Conservation (phyloP, 2,329 filamentous ascomycete genomes). For the Colletotrichum orbiculare region DNA sequence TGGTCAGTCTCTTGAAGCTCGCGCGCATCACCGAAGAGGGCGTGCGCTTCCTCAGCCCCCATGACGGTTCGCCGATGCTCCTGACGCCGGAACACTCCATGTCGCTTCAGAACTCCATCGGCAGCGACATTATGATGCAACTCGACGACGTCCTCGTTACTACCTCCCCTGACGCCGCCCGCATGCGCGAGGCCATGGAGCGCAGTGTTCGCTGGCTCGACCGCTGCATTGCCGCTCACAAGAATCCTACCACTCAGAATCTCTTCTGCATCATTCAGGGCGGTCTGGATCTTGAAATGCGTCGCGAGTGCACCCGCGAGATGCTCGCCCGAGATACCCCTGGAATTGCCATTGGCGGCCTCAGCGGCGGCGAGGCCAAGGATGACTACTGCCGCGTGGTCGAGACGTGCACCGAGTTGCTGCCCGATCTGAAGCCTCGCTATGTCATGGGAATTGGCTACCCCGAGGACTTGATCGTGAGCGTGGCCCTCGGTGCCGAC, state of each 20-base stretch:
- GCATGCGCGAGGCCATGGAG: slow-evolving; percentile 96
- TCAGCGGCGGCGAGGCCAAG: slow-evolving; percentile 96
- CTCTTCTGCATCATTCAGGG: slow-evolving; percentile 99
- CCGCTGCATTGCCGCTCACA: slow-evolving; percentile 90
- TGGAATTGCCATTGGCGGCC: slow-evolving; percentile 93
- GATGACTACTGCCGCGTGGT: slow-evolving; percentile 92
- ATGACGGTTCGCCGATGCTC: slow-evolving; percentile 95
- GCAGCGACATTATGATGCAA: slow-evolving; percentile 99
- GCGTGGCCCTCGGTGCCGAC: slow-evolving; percentile 92
- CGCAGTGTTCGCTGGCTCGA: slow-evolving; percentile 96
- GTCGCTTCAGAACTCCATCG: slow-evolving; percentile 93
- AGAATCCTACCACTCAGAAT: slow-evolving; percentile 85
- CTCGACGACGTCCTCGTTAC: slow-evolving; percentile 98
- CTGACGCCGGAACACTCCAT: slow-evolving; percentile 98
- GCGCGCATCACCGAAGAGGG: slow-evolving; percentile 96
- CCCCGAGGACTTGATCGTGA: slow-evolving; percentile 94
- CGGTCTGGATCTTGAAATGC: slow-evolving; percentile 87
- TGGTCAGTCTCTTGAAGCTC: slow-evolving; percentile 95
- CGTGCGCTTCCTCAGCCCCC: slow-evolving; percentile 94
- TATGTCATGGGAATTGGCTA: slow-evolving; percentile 99
- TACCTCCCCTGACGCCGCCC: slow-evolving; percentile 86
- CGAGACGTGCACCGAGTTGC: slow-evolving; percentile 81
- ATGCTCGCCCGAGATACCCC: slow-evolving; percentile 95
- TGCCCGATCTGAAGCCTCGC: slow-evolving; percentile 92
- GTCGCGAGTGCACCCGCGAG: slow-evolving; percentile 82